These are phyloP conservation scores for Casuarina cunninghamiana DNA, from an alignment of 306 rosid species.

Conservation along the genomic window DNA sequence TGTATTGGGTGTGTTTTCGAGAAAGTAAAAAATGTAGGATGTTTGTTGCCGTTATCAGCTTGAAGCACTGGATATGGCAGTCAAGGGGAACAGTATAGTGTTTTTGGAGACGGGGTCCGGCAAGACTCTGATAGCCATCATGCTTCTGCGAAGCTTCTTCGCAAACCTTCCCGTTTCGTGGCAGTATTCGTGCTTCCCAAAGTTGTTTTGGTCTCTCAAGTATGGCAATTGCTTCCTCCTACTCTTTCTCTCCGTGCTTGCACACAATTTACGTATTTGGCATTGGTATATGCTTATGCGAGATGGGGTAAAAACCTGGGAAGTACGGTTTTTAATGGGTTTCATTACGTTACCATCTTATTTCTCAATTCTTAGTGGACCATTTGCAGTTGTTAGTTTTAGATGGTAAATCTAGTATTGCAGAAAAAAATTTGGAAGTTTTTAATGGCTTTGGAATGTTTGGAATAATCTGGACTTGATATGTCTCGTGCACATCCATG, in stretches of 20 bases:
- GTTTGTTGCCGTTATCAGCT: slow-evolving; percentile 64
- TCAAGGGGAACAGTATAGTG: slow-evolving; percentile 60
- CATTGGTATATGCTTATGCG: background rate
- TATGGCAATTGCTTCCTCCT: slow-evolving; percentile 23
- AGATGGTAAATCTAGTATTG: background rate
- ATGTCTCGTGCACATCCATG: background rate
- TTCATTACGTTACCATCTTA: background rate
- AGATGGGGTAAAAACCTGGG: background rate
- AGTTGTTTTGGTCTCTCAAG: slow-evolving; percentile 83
- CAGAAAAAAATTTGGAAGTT: background rate
- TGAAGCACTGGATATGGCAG: slow-evolving; percentile 68
- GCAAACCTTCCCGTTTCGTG: slow-evolving; percentile 59
- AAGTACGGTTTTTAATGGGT: background rate
- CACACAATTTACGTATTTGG: background rate
- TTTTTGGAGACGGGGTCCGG: slow-evolving; percentile 91
- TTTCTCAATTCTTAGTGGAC: background rate
- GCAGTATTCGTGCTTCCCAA: slow-evolving; percentile 80
- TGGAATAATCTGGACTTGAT: background rate
- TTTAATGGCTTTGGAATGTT: background rate
- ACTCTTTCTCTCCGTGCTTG: background rate
- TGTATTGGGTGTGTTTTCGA: background rate
- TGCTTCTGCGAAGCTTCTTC: slow-evolving; percentile 79
- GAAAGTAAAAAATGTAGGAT: background rate
- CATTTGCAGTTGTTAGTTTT: background rate
- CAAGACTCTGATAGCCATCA: slow-evolving; percentile 81